Base-by-base conservation (phyloP, 2,329 filamentous ascomycete genomes). In the Reticulascus tulasneorum region DNA sequence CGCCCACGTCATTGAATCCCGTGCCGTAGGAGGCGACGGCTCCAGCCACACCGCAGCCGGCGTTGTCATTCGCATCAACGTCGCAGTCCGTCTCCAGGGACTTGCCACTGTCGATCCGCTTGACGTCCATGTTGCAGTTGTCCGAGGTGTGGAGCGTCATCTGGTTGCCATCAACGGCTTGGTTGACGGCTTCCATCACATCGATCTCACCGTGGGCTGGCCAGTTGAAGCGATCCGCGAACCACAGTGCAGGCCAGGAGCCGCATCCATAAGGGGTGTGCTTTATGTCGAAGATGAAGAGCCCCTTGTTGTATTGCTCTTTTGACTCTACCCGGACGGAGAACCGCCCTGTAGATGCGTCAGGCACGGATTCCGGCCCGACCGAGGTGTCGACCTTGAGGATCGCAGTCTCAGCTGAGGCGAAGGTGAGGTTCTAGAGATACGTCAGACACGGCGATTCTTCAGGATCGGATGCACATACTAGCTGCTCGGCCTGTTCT, bases 261-360 rank as follows among this genome's bases (percentile, higher is more conserved):
- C 69, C 77, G 50, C 79, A 84, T 26, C 77, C 79, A 48, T 67
- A 75, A 0, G 79, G 80, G 0, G 74, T 75, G 57, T 83, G 79
- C 42, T 71, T 66, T 45, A 84, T 65, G 50, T 84, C 78, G 49
- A 84, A 84, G 49, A 84, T 62, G 59, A 83, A 84, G n/a, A 84
- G 71, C 0, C 79, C 80, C n/a, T 53, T 59, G 49, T 77, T 57
- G 56, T 82, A 84, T 28, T 71, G 71, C 28, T 56, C 63, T 50
- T 75, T 79, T 23, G 79, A 83, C 42, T 76, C 68, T 37, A 83
- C 61, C 11, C 79, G 77, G 11, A 83, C 77, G 0, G 77, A 82
- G 57, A 75, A 75, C 16, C 79, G 77, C 31, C 79, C 79, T 0
- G 68, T 76, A 4, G 69, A 69, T 13, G 77, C 71, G 44, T 78